Conservation (phyloP, 2,329 filamentous ascomycete genomes). For the Xylaria multiplex region DNA sequence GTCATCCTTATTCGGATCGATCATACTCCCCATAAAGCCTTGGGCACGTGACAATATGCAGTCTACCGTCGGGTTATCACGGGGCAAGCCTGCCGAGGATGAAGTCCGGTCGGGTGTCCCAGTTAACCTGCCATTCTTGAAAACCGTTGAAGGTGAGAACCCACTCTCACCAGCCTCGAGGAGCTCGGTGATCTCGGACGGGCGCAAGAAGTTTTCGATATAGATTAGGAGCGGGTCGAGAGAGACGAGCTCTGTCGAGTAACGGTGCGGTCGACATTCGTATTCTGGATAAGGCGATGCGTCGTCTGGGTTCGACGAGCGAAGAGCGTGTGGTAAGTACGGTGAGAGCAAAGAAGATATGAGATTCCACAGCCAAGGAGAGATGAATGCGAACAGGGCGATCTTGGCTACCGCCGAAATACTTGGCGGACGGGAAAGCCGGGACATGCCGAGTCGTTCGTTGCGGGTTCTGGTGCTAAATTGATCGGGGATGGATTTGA, state of each 20-base stretch:
- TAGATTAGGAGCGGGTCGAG: constrained; percentile 57
- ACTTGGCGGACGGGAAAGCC: constrained; percentile 33
- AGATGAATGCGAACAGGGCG: constrained; percentile 35
- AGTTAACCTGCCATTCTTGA: constrained; percentile 50
- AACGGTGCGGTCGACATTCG: constrained; percentile 45
- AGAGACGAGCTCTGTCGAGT: constrained; percentile 55
- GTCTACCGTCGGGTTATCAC: constrained; percentile 50
- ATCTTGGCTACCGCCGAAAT: constrained; percentile 34
- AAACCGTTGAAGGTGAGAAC: constrained; percentile 53
- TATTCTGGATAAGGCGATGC: constrained; percentile 26
- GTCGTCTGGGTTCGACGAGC: constrained; percentile 11
- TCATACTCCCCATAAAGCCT: constrained; percentile 53
- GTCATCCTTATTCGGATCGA: constrained; percentile 53
- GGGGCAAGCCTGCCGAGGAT: constrained; percentile 53
- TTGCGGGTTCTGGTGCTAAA: background rate
- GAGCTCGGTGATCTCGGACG: constrained; percentile 50
- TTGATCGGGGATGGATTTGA: constrained; percentile 5
- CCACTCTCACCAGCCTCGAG: constrained; percentile 49
- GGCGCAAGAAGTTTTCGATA: constrained; percentile 54
- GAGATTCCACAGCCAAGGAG: constrained; percentile 33
- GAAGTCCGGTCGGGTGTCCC: constrained; percentile 53
- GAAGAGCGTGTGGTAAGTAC: constrained; percentile 31
- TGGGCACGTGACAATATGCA: constrained; percentile 53
- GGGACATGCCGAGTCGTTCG: constrained; percentile 27
- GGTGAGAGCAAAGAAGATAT: constrained; percentile 28